Base-by-base conservation (phyloP, 495 filamentous ascomycete species). In the Talaromyces thailandensis region DNA sequence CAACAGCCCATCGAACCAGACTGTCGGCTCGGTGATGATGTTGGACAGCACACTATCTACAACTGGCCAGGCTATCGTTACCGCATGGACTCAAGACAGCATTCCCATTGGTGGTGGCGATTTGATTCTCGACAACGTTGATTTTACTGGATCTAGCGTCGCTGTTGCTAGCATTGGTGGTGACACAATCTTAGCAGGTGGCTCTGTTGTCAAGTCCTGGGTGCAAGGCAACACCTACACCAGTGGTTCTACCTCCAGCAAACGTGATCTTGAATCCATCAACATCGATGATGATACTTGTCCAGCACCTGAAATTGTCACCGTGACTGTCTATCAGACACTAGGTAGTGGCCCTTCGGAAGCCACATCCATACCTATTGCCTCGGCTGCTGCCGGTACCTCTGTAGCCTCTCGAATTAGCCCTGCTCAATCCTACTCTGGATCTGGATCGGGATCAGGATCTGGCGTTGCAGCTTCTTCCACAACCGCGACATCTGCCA, bases 91-190 rank as follows among this genome's bases (percentile, higher is more conserved):
- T 6, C 77, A 82, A 64, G 74, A 81, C n/a, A 81, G 76, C 31
- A 77, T 81, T 25, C 81, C 86, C 14, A 69, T 81, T 45, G 86
- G 89, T 63, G 92, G 88, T 68, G 90, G 88, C 60, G 91, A 88
- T 8, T 78, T 96, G 24, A 77, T 96, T 51, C 71, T 98, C 16
- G 91, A 96, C 69, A 96, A 98, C 64, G 89, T 95, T 31, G 88
- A 91, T 66, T 88, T 96, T 69, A 76, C 72, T 24, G 82, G 82
- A 40, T 81, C 82, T 35, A 74, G 71, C 31, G 66, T 72, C 25
- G 85, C 82, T 50, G 83, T 91, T 11, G 77, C 79, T 32, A 73
- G 76, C 26, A 63, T 75, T 2, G 76, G 79, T 32, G 82, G 82
- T 16, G 76, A 76, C 16, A 81, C 76, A 4, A 83, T 96, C 60